Evolutionary conservation across 2,329 filamentous ascomycete species (phyloP).

Genomic region (Penicillium sp.): DNA sequence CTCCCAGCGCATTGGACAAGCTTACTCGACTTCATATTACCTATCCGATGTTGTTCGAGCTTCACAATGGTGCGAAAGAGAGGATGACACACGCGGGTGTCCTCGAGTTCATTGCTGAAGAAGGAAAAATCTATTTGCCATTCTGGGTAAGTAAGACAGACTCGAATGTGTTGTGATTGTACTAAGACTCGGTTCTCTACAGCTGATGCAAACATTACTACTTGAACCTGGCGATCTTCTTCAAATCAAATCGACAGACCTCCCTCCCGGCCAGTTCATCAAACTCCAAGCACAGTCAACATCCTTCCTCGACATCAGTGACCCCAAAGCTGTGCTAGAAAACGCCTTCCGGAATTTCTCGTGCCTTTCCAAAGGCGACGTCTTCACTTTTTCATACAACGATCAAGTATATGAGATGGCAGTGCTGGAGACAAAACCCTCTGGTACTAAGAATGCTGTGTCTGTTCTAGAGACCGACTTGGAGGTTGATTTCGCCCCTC

Average conservation of each 20-base stretch:
- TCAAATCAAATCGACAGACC: constrained; percentile 90
- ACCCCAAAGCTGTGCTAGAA: constrained; percentile 95
- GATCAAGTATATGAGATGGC: constrained; percentile 90
- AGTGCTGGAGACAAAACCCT: constrained; percentile 89
- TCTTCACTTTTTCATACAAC: constrained; percentile 97
- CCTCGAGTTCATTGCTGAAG: constrained; percentile 94
- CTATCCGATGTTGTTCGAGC: constrained; percentile 95
- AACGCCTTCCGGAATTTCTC: constrained; percentile 96
- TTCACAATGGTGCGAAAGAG: constrained; percentile 80
- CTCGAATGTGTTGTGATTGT: constrained; percentile 4
- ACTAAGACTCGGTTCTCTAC: constrained; percentile 9
- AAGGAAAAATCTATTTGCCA: constrained; percentile 92
- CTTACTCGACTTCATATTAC: constrained; percentile 94
- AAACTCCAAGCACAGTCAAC: constrained; percentile 94
- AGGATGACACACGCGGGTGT: constrained; percentile 90
- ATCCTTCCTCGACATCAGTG: constrained; percentile 92
- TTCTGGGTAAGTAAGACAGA: constrained; percentile 68
- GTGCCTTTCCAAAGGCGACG: constrained; percentile 85
- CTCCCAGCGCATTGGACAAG: constrained; percentile 94
- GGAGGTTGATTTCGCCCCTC: constrained; percentile 91
- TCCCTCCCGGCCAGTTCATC: constrained; percentile 86
- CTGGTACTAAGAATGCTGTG: constrained; percentile 75
- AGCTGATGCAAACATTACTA: constrained; percentile 91
- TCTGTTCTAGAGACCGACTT: constrained; percentile 96
- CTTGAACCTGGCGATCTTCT: constrained; percentile 92